Base-by-base conservation (phyloP, 2,329 filamentous ascomycete genomes). In the Colletotrichum chlorophyti region DNA sequence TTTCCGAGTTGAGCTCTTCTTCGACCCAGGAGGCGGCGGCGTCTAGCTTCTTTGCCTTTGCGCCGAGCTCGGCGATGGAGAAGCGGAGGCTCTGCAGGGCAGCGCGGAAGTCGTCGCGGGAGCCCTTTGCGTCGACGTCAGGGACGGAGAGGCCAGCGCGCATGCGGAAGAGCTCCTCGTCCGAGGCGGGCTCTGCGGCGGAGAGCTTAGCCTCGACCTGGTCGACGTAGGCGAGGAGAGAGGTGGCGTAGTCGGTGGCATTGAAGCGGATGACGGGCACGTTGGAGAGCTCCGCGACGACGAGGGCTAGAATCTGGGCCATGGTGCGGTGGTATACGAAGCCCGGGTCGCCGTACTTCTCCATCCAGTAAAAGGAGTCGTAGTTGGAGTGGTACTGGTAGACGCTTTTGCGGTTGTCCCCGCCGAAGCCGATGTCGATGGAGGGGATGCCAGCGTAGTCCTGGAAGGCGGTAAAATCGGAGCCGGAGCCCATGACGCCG, bases 311-410 rank as follows among this genome's bases (percentile, higher is more conserved):
- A 11, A 93, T 70, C 69, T 90, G 88, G 3, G 89, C 81, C 76
- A 87, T 84, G 43, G 88, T 79, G 60, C 79, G 72, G 72, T 91
- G 90, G 67, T 91, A 91, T 41, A 82, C 76, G 54, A 86, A 88
- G 19, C 79, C 83, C 2, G 80, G 80, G 66, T 97, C 93, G 37
- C 91, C 92, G 62, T 85, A 95, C 21, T 82, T 84, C 52, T 87
- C 82, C 91, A 96, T 96, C 93, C 93, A 97, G 72, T 89, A 80
- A 72, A 93, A 95, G 67, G 87, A 91, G 71, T 96, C 93, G 73
- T 96, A 96, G 77, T 97, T 96, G 71, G 88, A 89, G 76, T 97
- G 93, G 72, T 97, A 97, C 67, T 91, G 89, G 69, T 92, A 91
- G 3, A 91, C 80, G 0, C 87, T 76, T 38, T 81, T 79, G 2